Conservation (phyloP, 2,329 filamentous ascomycete species). For the Claviceps sp. region DNA sequence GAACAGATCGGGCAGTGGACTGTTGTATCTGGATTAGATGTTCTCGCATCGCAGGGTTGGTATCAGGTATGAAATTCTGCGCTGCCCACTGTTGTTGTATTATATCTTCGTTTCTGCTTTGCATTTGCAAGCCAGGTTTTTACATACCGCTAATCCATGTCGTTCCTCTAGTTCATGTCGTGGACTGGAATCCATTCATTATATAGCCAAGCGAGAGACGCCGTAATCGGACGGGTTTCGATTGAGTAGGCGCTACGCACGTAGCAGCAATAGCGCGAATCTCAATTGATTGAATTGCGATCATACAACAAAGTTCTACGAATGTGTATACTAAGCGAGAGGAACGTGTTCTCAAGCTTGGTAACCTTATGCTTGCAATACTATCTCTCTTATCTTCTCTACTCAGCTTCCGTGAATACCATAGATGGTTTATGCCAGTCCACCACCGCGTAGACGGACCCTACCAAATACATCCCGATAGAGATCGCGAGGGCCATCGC, state of each 20-base stretch:
- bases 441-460: too few relatives aligned
- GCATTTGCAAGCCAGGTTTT: background rate
- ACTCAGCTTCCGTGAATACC: too few relatives aligned
- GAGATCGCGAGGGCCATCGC: too few relatives aligned
- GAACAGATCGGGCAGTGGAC: constrained; percentile 59
- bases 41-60: constrained; percentile 76
- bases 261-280: background rate
- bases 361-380: too few relatives aligned
- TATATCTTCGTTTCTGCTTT: background rate
- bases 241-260: background rate
- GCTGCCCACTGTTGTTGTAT: constrained; percentile 6
- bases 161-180: constrained; percentile 48
- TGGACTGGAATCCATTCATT: constrained; percentile 74
- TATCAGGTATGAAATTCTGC: constrained; percentile 53
- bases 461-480: too few relatives aligned
- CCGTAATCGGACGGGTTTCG: constrained; percentile 30
- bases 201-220: constrained; percentile 53
- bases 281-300: too few relatives aligned
- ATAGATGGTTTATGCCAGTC: too few relatives aligned
- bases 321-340: too few relatives aligned
- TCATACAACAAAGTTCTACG: too few relatives aligned
- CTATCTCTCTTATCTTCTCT: too few relatives aligned
- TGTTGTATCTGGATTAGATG: constrained; percentile 77
- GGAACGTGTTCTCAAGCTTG: too few relatives aligned
- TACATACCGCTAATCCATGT: background rate